Evolutionary conservation across 768 basidiomycete species (phyloP).

Genomic region (Tulasnella sp.): DNA sequence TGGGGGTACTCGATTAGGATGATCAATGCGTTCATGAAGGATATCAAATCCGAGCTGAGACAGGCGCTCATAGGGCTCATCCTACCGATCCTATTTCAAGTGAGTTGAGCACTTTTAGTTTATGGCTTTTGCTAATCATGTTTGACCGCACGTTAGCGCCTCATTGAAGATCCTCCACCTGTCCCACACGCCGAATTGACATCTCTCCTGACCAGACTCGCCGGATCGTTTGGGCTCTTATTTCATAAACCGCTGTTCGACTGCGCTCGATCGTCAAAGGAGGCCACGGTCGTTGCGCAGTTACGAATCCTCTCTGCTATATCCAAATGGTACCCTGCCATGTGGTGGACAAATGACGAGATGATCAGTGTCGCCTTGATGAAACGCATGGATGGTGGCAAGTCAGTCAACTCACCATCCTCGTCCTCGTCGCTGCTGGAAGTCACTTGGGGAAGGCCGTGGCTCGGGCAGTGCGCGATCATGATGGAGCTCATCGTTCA

Average conservation of each 20-base stretch:
- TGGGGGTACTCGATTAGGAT: constrained; percentile 3
- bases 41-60: neutral
- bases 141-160: constrained; percentile 11
- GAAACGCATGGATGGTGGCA: constrained; percentile 22
- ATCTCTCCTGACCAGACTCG: constrained; percentile 40
- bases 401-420: constrained; percentile 3
- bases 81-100: constrained; percentile 11
- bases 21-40: neutral
- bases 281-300: constrained; percentile 46
- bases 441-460: constrained; percentile 35
- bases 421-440: no score
- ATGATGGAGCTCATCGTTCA: constrained; percentile 45
- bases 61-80: neutral
- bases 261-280: constrained; percentile 55
- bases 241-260: constrained; percentile 65
- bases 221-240: constrained; percentile 42
- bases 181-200: constrained; percentile 37
- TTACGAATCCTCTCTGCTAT: constrained; percentile 43
- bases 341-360: constrained; percentile 59
- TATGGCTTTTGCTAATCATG: neutral
- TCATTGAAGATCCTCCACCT: constrained; percentile 35
- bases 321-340: constrained; percentile 44
- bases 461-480: constrained; percentile 52
- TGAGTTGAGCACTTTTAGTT: neutral
- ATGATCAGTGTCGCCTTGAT: constrained; percentile 64